A percentile compares a stretch with the other conserved stretches of the same genome.
Conservation (phyloP, 139 green algal genomes). For the Chlamydomonas eustigma region DNA sequence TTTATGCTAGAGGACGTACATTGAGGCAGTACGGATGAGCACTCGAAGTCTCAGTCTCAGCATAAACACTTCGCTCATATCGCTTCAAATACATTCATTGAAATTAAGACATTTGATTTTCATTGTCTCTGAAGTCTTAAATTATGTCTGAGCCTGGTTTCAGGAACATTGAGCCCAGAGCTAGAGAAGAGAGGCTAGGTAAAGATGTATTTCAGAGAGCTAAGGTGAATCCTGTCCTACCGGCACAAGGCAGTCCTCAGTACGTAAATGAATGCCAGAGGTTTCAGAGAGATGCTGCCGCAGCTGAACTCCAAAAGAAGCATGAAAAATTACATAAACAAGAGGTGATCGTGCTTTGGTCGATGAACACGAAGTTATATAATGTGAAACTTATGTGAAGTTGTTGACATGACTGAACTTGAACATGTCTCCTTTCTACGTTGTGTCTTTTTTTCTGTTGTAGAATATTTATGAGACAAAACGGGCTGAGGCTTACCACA, state of each 20-base stretch:
- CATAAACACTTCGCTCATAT: no score
- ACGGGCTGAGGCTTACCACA: neutral
- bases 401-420: no score
- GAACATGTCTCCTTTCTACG: neutral
- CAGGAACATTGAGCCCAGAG: neutral
- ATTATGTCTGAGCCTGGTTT: neutral
- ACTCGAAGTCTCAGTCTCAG: no score
- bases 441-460: no score
- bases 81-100: no score
- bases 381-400: no score
- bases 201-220: neutral
- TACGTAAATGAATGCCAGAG: neutral
- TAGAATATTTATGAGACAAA: neutral
- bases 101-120: no score
- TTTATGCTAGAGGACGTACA: no score
- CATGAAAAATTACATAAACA: neutral
- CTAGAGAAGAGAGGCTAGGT: neutral
- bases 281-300: neutral
- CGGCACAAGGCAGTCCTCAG: neutral
- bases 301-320: neutral
- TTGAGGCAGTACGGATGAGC: no score
- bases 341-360: neutral
- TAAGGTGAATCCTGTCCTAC: neutral
- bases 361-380: no score
- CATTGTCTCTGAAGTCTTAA: no score